Evolutionary conservation across 208 protist species (phyloP), one percentile per base, ranked within the genome.

Genomic region (Acanthamoeba royreba): DNA sequence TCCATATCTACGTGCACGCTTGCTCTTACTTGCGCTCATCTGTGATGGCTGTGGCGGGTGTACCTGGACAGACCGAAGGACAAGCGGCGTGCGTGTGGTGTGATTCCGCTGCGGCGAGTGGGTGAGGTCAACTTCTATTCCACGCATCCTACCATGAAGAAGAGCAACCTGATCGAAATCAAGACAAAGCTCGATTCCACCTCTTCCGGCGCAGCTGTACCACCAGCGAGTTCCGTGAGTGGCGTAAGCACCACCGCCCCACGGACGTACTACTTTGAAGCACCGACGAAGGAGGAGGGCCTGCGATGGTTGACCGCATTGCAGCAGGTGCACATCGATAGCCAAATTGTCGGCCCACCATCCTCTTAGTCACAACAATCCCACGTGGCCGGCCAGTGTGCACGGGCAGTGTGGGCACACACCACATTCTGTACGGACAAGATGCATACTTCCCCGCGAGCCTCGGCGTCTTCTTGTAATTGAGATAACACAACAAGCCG

Each of bases 221-320:
- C n/a, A n/a, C n/a, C n/a, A n/a, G n/a, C n/a, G n/a, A n/a, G n/a
- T n/a, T n/a, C n/a, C n/a, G n/a, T n/a, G n/a, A n/a, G n/a, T n/a
- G n/a, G n/a, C n/a, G n/a, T n/a, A n/a, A n/a, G n/a, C n/a, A n/a
- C n/a, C n/a, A n/a, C 3, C 4, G 3, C 28, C 17, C 35, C 69
- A 42, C 69, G 81, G 28, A 63, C 52, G 17, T 88, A 88, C 81
- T 55, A 66, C 49, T 61, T 88, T 15, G 81, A 88, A 47, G 81
- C 81, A 15, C 52, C n/a, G n/a, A 61, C 81, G 45, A 55, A 88
- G 81, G 81, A 88, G 1, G 81, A 88, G 5, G 81, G 81, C 81
- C 45, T 66, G 81, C 45, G 81, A 13, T 88, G 81, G 81, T 47
- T 88, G 33, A 88, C 38, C 49, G 81, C 81, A n/a, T 88, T 88